phyloP scores from a whole-genome alignment of 2,329 filamentous ascomycete genomes.

The Ophiocordyceps camponoti-saundersi region DNA sequence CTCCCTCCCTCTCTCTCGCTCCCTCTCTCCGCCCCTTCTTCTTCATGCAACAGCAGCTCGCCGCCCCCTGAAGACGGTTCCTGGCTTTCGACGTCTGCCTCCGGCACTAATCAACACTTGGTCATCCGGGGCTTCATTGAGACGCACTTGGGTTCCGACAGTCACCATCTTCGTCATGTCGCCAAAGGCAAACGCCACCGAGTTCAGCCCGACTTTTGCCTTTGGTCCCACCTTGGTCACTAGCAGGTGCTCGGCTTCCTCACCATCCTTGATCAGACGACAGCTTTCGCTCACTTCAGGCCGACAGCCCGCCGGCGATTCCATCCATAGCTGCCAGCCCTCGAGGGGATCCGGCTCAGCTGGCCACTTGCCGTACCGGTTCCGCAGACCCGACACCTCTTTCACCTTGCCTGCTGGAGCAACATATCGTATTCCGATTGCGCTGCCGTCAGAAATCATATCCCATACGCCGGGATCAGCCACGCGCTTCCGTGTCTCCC shows the following conservation, averaged over 20 bases:
- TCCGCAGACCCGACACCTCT: conserved; percentile 9
- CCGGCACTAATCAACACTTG: conserved; percentile 17
- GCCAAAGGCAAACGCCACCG: conserved; percentile 54
- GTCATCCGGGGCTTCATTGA: conserved; percentile 24
- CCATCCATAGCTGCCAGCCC: conserved; percentile 38
- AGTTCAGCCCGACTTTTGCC: conserved; percentile 41
- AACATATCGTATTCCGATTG: conserved; percentile 44
- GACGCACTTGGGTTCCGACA: conserved; percentile 43
- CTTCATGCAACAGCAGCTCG: neutral
- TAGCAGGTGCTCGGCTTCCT: conserved; percentile 37
- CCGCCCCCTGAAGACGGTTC: conserved; percentile 6
- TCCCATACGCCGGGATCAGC: conserved; percentile 51
- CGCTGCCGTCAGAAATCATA: conserved; percentile 37
- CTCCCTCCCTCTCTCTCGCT: too few relatives aligned
- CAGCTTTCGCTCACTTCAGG: conserved; percentile 26
- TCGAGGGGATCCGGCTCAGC: conserved; percentile 11
- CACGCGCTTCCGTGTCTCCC: conserved; percentile 33
- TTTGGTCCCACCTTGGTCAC: conserved; percentile 51
- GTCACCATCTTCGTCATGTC: conserved; percentile 57
- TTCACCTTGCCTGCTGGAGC: conserved; percentile 6
- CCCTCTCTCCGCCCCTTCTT: too few relatives aligned
- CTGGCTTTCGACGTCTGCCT: conserved; percentile 20
- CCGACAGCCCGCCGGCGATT: conserved; percentile 26
- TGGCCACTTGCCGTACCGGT: conserved; percentile 11
- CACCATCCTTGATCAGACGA: conserved; percentile 23